These are phyloP conservation scores for Colletotrichum magnum DNA, from an alignment of 2,329 filamentous ascomycete species.

Conservation along the genomic window DNA sequence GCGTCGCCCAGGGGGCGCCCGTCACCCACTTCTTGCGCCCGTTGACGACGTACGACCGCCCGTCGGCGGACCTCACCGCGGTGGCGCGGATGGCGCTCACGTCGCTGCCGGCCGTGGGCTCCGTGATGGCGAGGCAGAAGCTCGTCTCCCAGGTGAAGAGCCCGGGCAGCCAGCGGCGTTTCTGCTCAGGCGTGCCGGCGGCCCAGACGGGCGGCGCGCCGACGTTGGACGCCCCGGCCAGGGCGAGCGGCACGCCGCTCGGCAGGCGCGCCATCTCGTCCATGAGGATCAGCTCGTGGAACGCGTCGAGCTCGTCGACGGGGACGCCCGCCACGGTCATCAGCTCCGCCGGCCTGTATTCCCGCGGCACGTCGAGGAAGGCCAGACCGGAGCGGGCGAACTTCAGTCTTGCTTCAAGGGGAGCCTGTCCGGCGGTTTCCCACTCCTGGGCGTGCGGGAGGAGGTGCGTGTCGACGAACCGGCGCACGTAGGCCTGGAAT, in stretches of 20 bases:
- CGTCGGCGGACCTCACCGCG: constrained; percentile 60
- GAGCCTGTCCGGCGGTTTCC: constrained; percentile 71
- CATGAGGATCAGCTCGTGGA: constrained; percentile 67
- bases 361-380: constrained; percentile 51
- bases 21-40: constrained; percentile 80
- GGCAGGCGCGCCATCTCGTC: constrained; percentile 70
- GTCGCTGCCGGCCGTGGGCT: constrained; percentile 69
- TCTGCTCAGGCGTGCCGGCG: constrained; percentile 73
- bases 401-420: constrained; percentile 54
- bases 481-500: constrained; percentile 69
- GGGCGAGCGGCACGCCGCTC: constrained; percentile 69
- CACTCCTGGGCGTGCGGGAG: constrained; percentile 73
- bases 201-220: constrained; percentile 75
- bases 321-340: constrained; percentile 55
- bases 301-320: constrained; percentile 68
- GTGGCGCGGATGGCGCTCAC: constrained; percentile 75
- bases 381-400: constrained; percentile 58
- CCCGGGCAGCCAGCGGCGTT: constrained; percentile 69
- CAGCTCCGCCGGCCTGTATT: constrained; percentile 47
- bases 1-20: constrained; percentile 71
- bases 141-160: constrained; percentile 71
- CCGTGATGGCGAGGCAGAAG: constrained; percentile 76
- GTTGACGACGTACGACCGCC: constrained; percentile 72
- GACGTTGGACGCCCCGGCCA: constrained; percentile 73
- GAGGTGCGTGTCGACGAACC: constrained; percentile 72